Percentiles rank a stretch among this genome's conserved stretches.
Evolutionary conservation across 768 basidiomycete species (phyloP).

Genomic region (Mycena vitilis): DNA sequence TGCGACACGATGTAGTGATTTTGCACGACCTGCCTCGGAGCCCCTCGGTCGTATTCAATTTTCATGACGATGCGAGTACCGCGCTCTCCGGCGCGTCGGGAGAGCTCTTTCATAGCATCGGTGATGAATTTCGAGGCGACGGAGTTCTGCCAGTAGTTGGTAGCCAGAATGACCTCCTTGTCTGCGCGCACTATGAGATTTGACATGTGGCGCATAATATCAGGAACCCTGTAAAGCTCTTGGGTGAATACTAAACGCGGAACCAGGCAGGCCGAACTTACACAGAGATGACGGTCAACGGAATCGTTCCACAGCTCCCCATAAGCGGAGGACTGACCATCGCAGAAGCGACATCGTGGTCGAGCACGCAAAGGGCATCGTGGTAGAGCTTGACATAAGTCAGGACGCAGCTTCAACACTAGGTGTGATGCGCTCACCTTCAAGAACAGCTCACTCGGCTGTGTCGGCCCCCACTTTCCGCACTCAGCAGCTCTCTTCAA

Average conservation of each 20-base stretch:
- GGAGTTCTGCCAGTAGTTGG: constrained; percentile 70
- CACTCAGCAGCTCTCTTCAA: constrained; percentile 60
- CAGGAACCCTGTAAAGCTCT: constrained; percentile 61
- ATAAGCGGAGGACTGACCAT: constrained; percentile 73
- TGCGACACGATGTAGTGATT: constrained; percentile 61
- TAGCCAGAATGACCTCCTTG: constrained; percentile 74
- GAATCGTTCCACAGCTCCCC: constrained; percentile 71
- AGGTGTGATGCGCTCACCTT: constrained; percentile 50
- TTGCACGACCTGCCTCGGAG: constrained; percentile 58
- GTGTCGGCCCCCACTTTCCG: constrained; percentile 59
- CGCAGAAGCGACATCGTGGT: constrained; percentile 64
- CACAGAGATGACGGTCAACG: constrained; percentile 70
- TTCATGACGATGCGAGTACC: constrained; percentile 68
- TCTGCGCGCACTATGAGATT: constrained; percentile 71
- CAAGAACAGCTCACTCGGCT: constrained; percentile 70
- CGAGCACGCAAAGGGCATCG: constrained; percentile 69
- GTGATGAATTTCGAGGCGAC: constrained; percentile 63
- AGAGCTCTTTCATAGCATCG: constrained; percentile 64
- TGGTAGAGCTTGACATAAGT: constrained; percentile 62
- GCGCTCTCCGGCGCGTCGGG: constrained; percentile 56
- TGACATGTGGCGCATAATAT: constrained; percentile 78
- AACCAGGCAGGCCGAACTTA: constrained; percentile 38
- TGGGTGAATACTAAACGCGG: not conserved
- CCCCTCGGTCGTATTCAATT: constrained; percentile 77
- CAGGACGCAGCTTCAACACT: not conserved